Evolutionary conservation across 2,329 filamentous ascomycete genomes (phyloP), one percentile per base, ranked within the genome.

Genomic region (Pezizomycotina sp.): DNA sequence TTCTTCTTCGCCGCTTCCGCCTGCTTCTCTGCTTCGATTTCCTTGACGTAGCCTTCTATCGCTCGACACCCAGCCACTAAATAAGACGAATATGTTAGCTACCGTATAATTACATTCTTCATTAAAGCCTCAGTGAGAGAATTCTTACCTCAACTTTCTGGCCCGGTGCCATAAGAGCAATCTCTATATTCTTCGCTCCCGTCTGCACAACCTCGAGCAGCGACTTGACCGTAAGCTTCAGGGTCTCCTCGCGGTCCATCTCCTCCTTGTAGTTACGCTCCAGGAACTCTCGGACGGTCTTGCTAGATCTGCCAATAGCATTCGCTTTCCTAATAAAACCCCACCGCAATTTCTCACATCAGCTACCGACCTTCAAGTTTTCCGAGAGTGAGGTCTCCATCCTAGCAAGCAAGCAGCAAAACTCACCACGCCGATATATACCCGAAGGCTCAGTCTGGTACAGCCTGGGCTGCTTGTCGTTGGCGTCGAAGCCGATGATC

Each of bases 361-460:
- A 34, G 31, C 53, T 43, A 53, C 34, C 5, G 35, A 38, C 33
- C 33, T 35, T 21, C 34, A 13, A 20, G 9, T n/a, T 38, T 5
- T n/a, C 10, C 18, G 32, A 36, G 26, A 32, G 31, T 20, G 31
- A 6, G 44, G 6, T 25, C 4, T 7, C 31, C n/a, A 9, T 27
- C 4, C 3, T 14, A 14, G 13, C 7, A 9, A 27, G 13, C 20
- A 27, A 15, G 23, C n/a, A 19, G 8, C 38, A 16, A 21, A 36
- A 58, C 71, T 35, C 68, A 95, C 89, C 89, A 98, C 58, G 89
- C 89, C 39, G 83, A 68, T 95, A 98, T 60, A 98, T 98, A 42
- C 91, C 89, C 47, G 83, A 92, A n/a, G 91, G 89, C 64, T 98
- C 89, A 3, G 89, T 98, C 70, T 93, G 86, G 61, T 95, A 98